Percentiles rank a stretch among this genome's conserved stretches.
These are phyloP conservation scores for Cyclaneusma minus DNA, from an alignment of 2,329 filamentous ascomycete genomes.

Conservation along the genomic window DNA sequence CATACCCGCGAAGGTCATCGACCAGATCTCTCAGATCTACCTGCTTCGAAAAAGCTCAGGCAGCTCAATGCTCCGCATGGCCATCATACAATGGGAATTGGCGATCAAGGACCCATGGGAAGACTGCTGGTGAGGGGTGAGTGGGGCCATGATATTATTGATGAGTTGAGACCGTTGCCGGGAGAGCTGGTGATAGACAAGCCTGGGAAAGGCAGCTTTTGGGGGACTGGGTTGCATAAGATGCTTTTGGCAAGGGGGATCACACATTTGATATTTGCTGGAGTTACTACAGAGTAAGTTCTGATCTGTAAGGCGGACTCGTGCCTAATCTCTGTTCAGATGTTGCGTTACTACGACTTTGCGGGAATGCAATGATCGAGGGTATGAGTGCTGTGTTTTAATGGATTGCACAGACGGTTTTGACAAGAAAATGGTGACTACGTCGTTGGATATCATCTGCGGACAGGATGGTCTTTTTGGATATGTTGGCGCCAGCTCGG, in stretches of 20 bases:
- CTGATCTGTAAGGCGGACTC: neutral
- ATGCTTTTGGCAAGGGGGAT: conserved; percentile 36
- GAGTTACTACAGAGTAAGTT: conserved; percentile 36
- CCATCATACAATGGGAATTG: conserved; percentile 29
- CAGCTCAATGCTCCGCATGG: conserved; percentile 26
- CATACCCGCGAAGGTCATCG: conserved; percentile 38
- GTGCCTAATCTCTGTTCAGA: conserved; percentile 8
- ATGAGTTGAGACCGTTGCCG: conserved; percentile 20
- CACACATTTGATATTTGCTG: conserved; percentile 40
- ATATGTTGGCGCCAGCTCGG: conserved; percentile 25
- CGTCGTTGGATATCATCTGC: conserved; percentile 32
- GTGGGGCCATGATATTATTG: conserved; percentile 38
- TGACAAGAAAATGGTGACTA: conserved; percentile 26
- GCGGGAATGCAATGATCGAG: conserved; percentile 42
- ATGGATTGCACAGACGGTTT: conserved; percentile 32
- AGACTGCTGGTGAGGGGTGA: conserved; percentile 42
- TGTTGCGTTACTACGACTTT: conserved; percentile 40
- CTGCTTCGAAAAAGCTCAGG: conserved; percentile 33
- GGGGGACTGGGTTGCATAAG: conserved; percentile 37
- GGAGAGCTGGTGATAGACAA: conserved; percentile 20
- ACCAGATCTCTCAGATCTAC: conserved; percentile 37
- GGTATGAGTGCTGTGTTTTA: conserved; percentile 40
- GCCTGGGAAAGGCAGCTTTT: conserved; percentile 37
- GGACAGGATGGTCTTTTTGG: conserved; percentile 35
- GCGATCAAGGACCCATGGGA: conserved; percentile 36